These are phyloP conservation scores for Recurvomyces mirabilis DNA, from an alignment of 495 filamentous ascomycete genomes.

Conservation along the genomic window DNA sequence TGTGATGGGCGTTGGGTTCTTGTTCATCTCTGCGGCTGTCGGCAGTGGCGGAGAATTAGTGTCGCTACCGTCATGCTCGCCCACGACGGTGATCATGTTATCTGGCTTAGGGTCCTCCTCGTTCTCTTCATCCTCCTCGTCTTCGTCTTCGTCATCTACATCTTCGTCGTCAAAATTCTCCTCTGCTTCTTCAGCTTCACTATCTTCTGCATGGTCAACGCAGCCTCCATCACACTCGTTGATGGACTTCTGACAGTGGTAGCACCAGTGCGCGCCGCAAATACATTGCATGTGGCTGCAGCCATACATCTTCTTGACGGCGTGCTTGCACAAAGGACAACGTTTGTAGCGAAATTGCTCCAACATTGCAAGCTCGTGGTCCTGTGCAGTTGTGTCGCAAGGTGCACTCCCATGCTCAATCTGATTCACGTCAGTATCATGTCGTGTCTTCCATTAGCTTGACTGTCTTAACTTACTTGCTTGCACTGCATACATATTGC, in stretches of 20 bases:
- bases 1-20: not conserved
- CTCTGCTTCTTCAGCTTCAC: slow-evolving; percentile 11
- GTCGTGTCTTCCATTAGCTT: no score
- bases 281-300: slow-evolving; percentile 28
- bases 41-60: no score
- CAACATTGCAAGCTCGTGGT: slow-evolving; percentile 13
- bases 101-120: slow-evolving; percentile 6
- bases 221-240: slow-evolving; percentile 17
- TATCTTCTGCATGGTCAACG: slow-evolving; percentile 8
- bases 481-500: slow-evolving; percentile 24
- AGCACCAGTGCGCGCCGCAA: slow-evolving; percentile 30
- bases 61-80: not conserved
- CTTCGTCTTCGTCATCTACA: not conserved
- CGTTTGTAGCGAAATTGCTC: slow-evolving; percentile 23
- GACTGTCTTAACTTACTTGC: no score
- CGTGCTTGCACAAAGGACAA: slow-evolving; percentile 28
- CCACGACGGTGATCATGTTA: not conserved
- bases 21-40: no score
- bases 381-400: slow-evolving; percentile 2
- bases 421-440: no score
- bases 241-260: slow-evolving; percentile 20
- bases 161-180: slow-evolving; percentile 15
- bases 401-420: not conserved
- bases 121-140: slow-evolving; percentile 6
- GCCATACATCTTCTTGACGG: slow-evolving; percentile 28